These are phyloP conservation scores for Rhododendron griersonianum DNA, from an alignment of 148 eudicot genomes.

Conservation along the genomic window DNA sequence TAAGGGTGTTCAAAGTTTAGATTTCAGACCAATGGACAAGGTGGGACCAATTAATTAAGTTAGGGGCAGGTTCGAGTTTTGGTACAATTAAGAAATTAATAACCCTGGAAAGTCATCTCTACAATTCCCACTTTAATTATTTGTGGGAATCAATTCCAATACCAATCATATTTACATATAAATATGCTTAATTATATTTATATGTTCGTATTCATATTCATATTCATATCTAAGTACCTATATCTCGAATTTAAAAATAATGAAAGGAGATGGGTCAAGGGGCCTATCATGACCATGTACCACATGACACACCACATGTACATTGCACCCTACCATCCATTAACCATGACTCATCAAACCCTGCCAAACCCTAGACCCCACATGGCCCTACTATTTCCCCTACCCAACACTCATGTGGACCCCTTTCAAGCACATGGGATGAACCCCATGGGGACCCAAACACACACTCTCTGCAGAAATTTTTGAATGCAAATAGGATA, in stretches of 20 bases:
- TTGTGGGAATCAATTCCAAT: slow-evolving; percentile 3
- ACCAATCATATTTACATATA: background rate
- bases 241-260: background rate
- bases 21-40: slow-evolving; percentile 19
- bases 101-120: background rate
- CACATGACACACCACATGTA: slow-evolving; percentile 1
- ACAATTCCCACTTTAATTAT: background rate
- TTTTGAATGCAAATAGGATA: too few relatives aligned
- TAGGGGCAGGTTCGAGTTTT: background rate
- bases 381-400: slow-evolving; percentile 27
- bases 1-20: background rate
- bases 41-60: slow-evolving; percentile 2
- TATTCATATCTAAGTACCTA: background rate
- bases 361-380: slow-evolving; percentile 12
- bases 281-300: background rate
- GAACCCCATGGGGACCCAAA: background rate
- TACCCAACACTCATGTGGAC: slow-evolving; percentile 32
- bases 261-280: background rate
- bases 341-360: background rate
- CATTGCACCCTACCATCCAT: slow-evolving; percentile 6
- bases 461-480: too few relatives aligned
- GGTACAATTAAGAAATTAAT: background rate
- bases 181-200: background rate
- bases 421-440: slow-evolving; percentile 32
- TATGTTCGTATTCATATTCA: background rate